Percentiles rank a stretch among this genome's conserved stretches.
phyloP scores from a whole-genome alignment of 1,284 basidiomycete species.

The Cystobasidiaceae sp. region DNA sequence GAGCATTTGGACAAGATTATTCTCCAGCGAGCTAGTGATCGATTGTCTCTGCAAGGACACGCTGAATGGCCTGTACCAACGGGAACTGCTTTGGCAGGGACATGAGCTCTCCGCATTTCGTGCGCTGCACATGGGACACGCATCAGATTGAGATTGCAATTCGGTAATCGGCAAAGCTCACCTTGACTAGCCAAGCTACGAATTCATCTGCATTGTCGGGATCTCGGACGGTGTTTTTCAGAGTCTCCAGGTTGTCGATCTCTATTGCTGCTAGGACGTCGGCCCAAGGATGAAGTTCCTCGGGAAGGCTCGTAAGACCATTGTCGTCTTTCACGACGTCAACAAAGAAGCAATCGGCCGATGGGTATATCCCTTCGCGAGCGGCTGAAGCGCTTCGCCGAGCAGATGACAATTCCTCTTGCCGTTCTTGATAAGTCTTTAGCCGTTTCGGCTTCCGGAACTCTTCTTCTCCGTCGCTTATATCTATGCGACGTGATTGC shows the following conservation, averaged over 20 bases:
- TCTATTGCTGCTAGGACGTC: not conserved
- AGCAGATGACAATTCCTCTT: too few relatives aligned
- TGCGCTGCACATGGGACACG: not conserved
- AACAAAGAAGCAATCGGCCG: conserved; percentile 1
- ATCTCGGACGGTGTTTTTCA: not conserved
- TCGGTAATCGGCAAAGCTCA: not conserved
- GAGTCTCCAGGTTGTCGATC: not conserved
- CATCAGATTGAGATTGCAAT: not conserved
- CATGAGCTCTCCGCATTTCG: not conserved
- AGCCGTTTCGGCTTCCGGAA: too few relatives aligned
- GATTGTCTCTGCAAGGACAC: not conserved
- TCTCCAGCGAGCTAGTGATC: not conserved
- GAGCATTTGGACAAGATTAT: not conserved
- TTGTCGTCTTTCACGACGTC: not conserved
- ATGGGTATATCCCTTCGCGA: too few relatives aligned
- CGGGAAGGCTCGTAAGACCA: not conserved
- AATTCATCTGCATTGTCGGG: conserved; percentile 5
- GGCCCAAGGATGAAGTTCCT: not conserved
- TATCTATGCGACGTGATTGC: too few relatives aligned
- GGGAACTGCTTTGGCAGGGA: not conserved
- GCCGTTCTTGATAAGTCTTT: too few relatives aligned
- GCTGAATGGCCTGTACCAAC: conserved; percentile 1
- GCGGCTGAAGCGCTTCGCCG: too few relatives aligned
- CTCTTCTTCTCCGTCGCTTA: too few relatives aligned
- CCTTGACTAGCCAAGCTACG: not conserved